phyloP scores from a whole-genome alignment of 768 basidiomycete species.

The Leccinellum luteum region DNA sequence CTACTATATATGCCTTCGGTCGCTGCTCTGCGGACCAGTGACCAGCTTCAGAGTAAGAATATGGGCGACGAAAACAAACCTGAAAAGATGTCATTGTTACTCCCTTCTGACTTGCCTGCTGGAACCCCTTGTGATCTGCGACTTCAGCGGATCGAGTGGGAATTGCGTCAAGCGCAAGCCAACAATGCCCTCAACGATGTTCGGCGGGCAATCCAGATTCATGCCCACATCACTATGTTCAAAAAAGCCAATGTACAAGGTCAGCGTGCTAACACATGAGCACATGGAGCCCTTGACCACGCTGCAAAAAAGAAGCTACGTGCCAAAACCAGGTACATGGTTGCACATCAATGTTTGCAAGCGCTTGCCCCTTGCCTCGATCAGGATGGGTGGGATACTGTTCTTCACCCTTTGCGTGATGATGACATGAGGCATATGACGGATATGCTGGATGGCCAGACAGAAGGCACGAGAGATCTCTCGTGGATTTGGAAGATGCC shows the following conservation, averaged over 20 bases:
- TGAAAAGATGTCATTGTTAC: background rate
- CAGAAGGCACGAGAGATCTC: too few species aligned
- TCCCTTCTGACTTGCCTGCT: background rate
- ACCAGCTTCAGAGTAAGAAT: too few species aligned
- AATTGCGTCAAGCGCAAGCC: background rate
- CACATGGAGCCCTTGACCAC: too few species aligned
- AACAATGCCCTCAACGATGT: background rate
- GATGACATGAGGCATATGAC: too few species aligned
- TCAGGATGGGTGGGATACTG: background rate
- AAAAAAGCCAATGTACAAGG: background rate
- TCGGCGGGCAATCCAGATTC: background rate
- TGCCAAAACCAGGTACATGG: background rate
- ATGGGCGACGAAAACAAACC: too few species aligned
- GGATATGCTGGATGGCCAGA: too few species aligned
- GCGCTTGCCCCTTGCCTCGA: background rate
- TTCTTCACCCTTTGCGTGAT: too few species aligned
- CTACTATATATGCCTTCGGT: slow-evolving; percentile 2
- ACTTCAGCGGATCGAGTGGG: background rate
- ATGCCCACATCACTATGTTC: background rate
- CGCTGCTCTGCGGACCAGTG: too few species aligned
- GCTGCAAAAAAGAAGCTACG: too few species aligned
- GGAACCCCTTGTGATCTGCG: background rate
- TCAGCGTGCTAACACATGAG: background rate
- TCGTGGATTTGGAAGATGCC: too few species aligned
- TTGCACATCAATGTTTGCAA: background rate